Evolutionary conservation across 208 protist species (phyloP).

Genomic region (Phytomonas sp.): DNA sequence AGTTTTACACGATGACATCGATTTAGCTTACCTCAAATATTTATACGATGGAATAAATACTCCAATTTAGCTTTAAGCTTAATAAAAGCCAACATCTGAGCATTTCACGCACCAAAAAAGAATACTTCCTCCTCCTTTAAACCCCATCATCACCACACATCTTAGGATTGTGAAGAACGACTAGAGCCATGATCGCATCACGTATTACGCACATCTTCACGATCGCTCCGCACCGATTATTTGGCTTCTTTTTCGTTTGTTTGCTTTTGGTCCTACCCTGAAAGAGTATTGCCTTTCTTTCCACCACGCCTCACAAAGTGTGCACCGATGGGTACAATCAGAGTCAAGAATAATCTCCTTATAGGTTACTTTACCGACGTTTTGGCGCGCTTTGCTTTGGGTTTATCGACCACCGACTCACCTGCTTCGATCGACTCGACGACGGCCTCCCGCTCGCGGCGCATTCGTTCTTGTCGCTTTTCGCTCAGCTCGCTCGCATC

Average conservation of each 20-base stretch:
- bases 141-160: background rate
- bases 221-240: background rate
- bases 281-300: background rate
- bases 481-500: constrained; percentile 47
- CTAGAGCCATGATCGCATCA: background rate
- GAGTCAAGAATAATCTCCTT: background rate
- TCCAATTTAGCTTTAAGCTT: background rate
- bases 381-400: constrained; percentile 19
- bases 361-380: constrained; percentile 7
- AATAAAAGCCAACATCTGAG: background rate
- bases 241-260: background rate
- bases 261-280: background rate
- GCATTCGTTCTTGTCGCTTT: constrained; percentile 38
- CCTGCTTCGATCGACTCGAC: constrained; percentile 49
- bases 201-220: background rate
- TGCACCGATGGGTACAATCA: background rate
- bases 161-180: background rate
- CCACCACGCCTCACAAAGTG: background rate
- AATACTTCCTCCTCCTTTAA: background rate
- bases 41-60: background rate
- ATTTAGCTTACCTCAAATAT: background rate
- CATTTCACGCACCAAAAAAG: background rate
- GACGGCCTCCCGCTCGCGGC: constrained; percentile 45
- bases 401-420: constrained; percentile 4
- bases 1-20: background rate